These are phyloP conservation scores for Fusarium praegraminearum DNA, from an alignment of 2,329 filamentous ascomycete species.

Conservation along the genomic window DNA sequence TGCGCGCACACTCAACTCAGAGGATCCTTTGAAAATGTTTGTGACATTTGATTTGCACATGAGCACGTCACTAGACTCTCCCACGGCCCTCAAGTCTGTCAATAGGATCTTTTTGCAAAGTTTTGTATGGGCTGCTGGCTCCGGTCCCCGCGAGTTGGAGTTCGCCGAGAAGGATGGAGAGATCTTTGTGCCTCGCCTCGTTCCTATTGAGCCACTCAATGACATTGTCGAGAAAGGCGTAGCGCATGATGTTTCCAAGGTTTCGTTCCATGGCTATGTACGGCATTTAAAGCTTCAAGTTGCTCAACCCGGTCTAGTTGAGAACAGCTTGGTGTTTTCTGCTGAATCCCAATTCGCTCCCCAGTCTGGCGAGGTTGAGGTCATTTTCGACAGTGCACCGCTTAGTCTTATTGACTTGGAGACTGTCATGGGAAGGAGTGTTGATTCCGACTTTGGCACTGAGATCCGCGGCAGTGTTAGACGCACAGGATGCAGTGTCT, in stretches of 20 bases:
- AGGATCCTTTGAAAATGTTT: conserved; percentile 59
- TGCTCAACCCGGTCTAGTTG: conserved; percentile 44
- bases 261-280: conserved; percentile 38
- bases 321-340: conserved; percentile 47
- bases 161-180: conserved; percentile 55
- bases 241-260: conserved; percentile 10
- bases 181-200: conserved; percentile 60
- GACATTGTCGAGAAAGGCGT: conserved; percentile 56
- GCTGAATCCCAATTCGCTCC: conserved; percentile 39
- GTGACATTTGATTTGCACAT: conserved; percentile 56
- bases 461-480: conserved; percentile 58
- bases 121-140: conserved; percentile 34
- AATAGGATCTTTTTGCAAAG: conserved; percentile 43
- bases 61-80: conserved; percentile 14
- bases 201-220: conserved; percentile 57
- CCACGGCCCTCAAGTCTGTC: conserved; percentile 32
- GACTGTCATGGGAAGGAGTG: conserved; percentile 50
- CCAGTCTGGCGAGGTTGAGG: conserved; percentile 53
- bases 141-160: conserved; percentile 55
- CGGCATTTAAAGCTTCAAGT: conserved; percentile 44
- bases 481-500: conserved; percentile 51
- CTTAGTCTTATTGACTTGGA: conserved; percentile 56
- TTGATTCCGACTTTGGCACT: conserved; percentile 51
- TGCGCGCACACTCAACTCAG: conserved; percentile 62
- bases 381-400: conserved; percentile 54